Evolutionary conservation across 805 yeast genomes (phyloP).

Genomic region (Nakazawaea anatomiae): DNA sequence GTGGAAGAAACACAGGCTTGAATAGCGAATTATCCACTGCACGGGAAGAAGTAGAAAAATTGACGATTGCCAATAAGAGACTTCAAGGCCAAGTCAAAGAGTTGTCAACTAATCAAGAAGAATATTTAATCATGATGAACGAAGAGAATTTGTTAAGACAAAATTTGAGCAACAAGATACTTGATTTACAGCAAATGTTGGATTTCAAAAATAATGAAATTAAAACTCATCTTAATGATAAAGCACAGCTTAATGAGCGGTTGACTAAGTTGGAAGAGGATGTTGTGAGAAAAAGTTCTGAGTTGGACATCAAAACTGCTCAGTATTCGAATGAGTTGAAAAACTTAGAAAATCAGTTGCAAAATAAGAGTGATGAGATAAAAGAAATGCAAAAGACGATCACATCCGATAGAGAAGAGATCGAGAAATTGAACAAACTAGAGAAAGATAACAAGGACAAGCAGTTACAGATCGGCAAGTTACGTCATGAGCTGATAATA

Average conservation of each 20-base stretch:
- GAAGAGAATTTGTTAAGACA: slow-evolving; percentile 39
- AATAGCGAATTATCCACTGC: slow-evolving; percentile 32
- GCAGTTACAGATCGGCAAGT: slow-evolving; percentile 77
- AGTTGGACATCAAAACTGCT: slow-evolving; percentile 1
- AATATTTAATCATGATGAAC: slow-evolving; percentile 27
- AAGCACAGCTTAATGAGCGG: slow-evolving; percentile 7
- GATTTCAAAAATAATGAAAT: slow-evolving; percentile 23
- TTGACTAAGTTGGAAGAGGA: slow-evolving; percentile 8
- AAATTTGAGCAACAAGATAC: slow-evolving; percentile 37
- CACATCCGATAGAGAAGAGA: slow-evolving; percentile 17
- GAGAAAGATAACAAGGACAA: slow-evolving; percentile 61
- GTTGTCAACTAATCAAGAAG: slow-evolving; percentile 29
- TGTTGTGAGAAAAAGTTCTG: slow-evolving; percentile 3
- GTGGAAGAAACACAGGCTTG: slow-evolving; percentile 29
- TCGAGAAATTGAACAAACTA: slow-evolving; percentile 25
- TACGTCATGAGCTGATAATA: slow-evolving; percentile 91
- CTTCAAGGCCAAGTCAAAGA: slow-evolving; percentile 29
- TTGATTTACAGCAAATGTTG: slow-evolving; percentile 21
- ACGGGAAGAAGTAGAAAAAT: slow-evolving; percentile 33
- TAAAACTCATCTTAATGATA: slow-evolving; percentile 12
- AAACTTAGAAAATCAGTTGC: slow-evolving; percentile 9
- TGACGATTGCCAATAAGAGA: slow-evolving; percentile 32
- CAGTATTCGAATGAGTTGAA: slow-evolving; percentile 1
- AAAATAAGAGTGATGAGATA: slow-evolving; percentile 17
- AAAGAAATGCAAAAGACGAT: slow-evolving; percentile 22